A percentile compares a stretch with the other conserved stretches of the same genome.
These are phyloP conservation scores for Fagopyrum homotropicum DNA, from an alignment of 148 eudicot genomes.

Conservation along the genomic window DNA sequence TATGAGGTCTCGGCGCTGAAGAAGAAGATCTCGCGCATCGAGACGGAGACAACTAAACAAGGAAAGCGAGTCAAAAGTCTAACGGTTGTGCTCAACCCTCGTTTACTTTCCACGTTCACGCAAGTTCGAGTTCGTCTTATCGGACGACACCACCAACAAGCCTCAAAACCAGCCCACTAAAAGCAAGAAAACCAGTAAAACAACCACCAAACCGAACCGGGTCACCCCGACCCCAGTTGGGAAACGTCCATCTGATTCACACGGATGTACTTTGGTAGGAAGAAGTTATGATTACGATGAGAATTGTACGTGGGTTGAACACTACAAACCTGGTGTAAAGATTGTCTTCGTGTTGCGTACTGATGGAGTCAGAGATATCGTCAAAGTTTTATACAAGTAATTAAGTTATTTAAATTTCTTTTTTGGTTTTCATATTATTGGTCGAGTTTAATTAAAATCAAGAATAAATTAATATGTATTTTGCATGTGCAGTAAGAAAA, in stretches of 20 bases:
- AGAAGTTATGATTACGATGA: not conserved
- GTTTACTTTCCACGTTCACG: not conserved
- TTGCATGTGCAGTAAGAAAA: not conserved
- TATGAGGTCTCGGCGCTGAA: not conserved
- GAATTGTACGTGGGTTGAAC: not conserved
- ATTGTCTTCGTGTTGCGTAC: not conserved
- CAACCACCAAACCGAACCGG: not conserved
- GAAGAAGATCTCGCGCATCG: not conserved
- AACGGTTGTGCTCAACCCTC: not conserved
- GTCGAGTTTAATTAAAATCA: not conserved
- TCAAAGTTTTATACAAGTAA: not conserved
- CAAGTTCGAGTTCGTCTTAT: constrained; percentile 5
- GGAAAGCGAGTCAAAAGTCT: not conserved
- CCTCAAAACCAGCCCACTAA: no score
- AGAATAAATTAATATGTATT: no score
- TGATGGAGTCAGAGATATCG: not conserved
- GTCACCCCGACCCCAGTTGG: not conserved
- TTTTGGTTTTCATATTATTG: not conserved
- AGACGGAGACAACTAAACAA: not conserved
- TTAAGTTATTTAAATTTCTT: not conserved
- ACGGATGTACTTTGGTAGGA: not conserved
- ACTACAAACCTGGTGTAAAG: not conserved
- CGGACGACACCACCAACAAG: not conserved
- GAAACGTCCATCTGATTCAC: no score
- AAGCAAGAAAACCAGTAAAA: not conserved